These are phyloP conservation scores for Wallacemonas sp. DNA, from an alignment of 208 protist species.

Conservation along the genomic window DNA sequence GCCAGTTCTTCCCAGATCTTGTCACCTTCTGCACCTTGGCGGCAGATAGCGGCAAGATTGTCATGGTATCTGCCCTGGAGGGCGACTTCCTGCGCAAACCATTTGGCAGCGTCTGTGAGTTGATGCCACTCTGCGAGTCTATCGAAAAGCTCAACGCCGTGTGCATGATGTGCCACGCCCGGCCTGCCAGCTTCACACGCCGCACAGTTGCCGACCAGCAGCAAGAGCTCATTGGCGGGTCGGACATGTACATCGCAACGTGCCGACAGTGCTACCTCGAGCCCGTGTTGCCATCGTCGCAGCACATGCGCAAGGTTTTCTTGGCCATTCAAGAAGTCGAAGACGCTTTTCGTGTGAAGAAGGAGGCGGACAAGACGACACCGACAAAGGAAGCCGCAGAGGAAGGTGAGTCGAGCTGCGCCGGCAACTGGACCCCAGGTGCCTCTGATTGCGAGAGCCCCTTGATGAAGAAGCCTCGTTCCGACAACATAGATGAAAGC, in stretches of 20 bases:
- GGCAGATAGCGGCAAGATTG: conserved; percentile 90
- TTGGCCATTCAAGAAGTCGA: conserved; percentile 37
- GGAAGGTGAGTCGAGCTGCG: neutral
- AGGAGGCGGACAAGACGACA: neutral
- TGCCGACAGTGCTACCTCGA: conserved; percentile 85
- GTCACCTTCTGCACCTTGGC: conserved; percentile 78
- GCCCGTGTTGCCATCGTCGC: conserved; percentile 23
- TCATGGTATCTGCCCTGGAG: conserved; percentile 94
- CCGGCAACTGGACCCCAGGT: neutral
- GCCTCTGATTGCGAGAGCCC: neutral
- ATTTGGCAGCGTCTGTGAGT: conserved; percentile 82
- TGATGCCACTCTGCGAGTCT: conserved; percentile 87
- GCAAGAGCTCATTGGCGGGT: conserved; percentile 92
- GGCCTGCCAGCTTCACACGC: conserved; percentile 85
- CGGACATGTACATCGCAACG: conserved; percentile 93
- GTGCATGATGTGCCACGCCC: conserved; percentile 86
- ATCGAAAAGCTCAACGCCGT: conserved; percentile 93
- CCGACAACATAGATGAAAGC: neutral
- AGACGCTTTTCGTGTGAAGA: conserved; percentile 12
- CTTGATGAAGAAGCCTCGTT: conserved; percentile 1
- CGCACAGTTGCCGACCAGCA: conserved; percentile 61
- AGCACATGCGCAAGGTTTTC: conserved; percentile 24
- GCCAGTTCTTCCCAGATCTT: conserved; percentile 95
- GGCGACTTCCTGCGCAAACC: conserved; percentile 92
- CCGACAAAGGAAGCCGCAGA: neutral